These are phyloP conservation scores for Leccinum sublutescens DNA, from an alignment of 768 basidiomycete species.

Conservation along the genomic window DNA sequence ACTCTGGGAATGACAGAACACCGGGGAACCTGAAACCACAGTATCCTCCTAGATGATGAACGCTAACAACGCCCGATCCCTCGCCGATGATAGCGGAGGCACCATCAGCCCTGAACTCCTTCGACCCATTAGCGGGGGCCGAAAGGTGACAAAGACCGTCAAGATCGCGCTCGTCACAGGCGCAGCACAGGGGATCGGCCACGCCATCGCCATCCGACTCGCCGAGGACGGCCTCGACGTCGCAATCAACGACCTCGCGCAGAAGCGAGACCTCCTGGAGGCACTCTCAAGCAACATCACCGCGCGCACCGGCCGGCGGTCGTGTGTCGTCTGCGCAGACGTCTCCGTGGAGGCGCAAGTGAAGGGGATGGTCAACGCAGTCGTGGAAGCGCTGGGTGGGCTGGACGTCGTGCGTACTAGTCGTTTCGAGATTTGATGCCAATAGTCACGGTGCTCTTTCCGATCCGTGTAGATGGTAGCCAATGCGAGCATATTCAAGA, in stretches of 20 bases:
- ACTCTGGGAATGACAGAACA: no score
- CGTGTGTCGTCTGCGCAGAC: neutral
- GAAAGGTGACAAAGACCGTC: neutral
- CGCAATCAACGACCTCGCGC: neutral
- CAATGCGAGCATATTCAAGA: neutral
- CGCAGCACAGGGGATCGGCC: constrained; percentile 46
- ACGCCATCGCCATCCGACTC: constrained; percentile 44
- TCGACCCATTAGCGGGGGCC: no score
- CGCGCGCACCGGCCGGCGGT: neutral
- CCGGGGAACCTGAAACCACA: no score
- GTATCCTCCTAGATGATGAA: no score
- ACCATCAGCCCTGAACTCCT: no score
- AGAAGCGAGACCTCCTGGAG: neutral
- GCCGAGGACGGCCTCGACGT: constrained; percentile 1
- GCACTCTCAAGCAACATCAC: neutral
- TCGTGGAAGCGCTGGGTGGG: neutral
- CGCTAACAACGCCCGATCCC: no score
- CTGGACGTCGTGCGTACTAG: neutral
- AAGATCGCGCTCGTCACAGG: constrained; percentile 44
- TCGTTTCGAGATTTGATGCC: neutral
- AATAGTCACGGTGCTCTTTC: no score
- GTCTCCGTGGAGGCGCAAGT: neutral
- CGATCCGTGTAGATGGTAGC: neutral
- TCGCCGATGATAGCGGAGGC: no score
- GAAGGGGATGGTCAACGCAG: neutral